Base-by-base conservation (phyloP, 345 rosid genomes). In the Eucalyptus cloeziana region DNA sequence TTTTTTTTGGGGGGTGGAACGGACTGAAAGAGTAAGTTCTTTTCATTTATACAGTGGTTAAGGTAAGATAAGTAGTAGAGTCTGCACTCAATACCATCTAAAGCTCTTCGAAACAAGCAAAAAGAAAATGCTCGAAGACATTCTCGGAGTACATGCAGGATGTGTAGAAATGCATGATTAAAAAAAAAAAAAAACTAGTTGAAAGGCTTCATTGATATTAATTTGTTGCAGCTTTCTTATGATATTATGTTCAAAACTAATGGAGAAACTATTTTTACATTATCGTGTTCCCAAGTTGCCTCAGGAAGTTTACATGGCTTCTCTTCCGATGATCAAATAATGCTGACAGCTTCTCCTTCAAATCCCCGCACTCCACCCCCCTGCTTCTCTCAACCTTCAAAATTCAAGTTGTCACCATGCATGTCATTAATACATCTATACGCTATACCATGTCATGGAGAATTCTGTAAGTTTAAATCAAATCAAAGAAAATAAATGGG, bases 261-360 rank as follows among this genome's bases (percentile, higher is more conserved):
- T 19, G 83, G 15, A 76, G 45, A 76, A 37, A 37, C 83, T 76
- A 21, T 76, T 16, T 52, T 19, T 33, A 44, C 49, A 43, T 21
- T 7, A 44, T 43, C 45, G 43, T 79, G 47, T 76, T 76, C 45
- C 83, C 27, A 40, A 76, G 8, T 37, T 76, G 47, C 47, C 83
- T 21, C 44, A 1, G 47, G 47, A 76, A 76, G 83, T 40, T 40
- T 52, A 52, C 56, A 52, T 19, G 9, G 56, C 56, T 52, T 52
- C 56, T 52, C 24, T 52, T 52, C 56, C 56, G 56, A 52, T 3
- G 24, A 52, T 52, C 56, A 52, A 52, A 17, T 52, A 52, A 52
- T 52, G 24, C 56, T 71, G 91, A 79, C 44, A 94, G 88, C 88
- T 90, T 94, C 88, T 93, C 45, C 58, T 90, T 87, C 52, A 94